phyloP scores from a whole-genome alignment of 2,329 filamentous ascomycete species.

The Xylaria sp. region DNA sequence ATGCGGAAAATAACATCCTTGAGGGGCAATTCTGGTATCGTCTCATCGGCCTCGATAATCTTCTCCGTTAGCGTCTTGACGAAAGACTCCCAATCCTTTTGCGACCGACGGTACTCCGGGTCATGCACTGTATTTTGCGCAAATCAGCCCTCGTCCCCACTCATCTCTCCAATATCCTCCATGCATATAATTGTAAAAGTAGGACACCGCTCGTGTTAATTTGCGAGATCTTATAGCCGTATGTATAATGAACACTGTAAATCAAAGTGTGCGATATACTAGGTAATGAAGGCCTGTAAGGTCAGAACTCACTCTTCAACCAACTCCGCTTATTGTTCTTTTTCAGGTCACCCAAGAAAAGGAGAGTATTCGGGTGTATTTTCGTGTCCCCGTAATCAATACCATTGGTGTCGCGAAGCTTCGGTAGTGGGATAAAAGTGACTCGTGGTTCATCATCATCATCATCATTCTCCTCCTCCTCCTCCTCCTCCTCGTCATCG shows the following conservation, averaged over 20 bases:
- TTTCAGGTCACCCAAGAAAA: conserved; percentile 68
- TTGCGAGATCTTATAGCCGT: not conserved
- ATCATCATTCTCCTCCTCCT: no score
- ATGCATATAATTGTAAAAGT: not conserved
- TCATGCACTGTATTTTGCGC: conserved; percentile 71
- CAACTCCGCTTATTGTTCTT: conserved; percentile 68
- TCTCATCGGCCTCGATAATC: conserved; percentile 78
- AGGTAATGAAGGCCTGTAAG: not conserved
- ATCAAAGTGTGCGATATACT: no score
- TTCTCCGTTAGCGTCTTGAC: conserved; percentile 77
- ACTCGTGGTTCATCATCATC: conserved; percentile 52
- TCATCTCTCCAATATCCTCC: not conserved
- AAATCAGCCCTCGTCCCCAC: conserved; percentile 1
- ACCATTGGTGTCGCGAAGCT: conserved; percentile 55
- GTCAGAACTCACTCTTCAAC: conserved; percentile 63
- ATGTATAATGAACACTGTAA: not conserved
- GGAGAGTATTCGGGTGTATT: conserved; percentile 67
- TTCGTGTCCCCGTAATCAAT: conserved; percentile 63
- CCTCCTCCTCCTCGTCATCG: conserved; percentile 43
- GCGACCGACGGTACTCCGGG: conserved; percentile 78
- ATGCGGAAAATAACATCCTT: conserved; percentile 91
- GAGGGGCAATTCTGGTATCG: conserved; percentile 84
- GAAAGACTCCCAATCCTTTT: conserved; percentile 85
- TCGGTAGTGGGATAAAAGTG: conserved; percentile 56
- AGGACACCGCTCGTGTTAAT: not conserved